These are phyloP conservation scores for Rubia balearica DNA, from an alignment of 305 asterid species.

Conservation along the genomic window DNA sequence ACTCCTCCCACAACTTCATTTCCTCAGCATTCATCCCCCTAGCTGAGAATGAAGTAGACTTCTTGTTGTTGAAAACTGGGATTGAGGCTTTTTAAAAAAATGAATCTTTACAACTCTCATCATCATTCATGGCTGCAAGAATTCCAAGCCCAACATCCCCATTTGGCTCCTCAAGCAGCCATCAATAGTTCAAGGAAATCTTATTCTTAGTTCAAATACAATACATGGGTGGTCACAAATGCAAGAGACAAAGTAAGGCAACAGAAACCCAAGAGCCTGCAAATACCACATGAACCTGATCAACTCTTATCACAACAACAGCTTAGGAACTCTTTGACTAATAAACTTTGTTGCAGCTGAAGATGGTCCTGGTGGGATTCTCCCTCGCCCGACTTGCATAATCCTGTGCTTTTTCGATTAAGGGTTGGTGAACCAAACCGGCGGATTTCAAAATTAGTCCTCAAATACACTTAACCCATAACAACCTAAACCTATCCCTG, in stretches of 20 bases:
- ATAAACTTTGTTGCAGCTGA: conserved; percentile 81
- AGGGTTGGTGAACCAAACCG: conserved; percentile 54
- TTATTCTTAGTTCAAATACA: too few species aligned
- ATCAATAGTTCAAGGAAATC: too few species aligned
- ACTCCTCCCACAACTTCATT: conserved; percentile 61
- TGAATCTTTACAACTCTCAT: conserved; percentile 26
- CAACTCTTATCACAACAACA: too few species aligned
- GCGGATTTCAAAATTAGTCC: conserved; percentile 16
- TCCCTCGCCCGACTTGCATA: conserved; percentile 73
- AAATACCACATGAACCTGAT: too few species aligned
- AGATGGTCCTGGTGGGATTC: conserved; percentile 67
- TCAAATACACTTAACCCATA: too few species aligned
- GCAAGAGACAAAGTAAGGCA: too few species aligned
- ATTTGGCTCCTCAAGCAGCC: conserved; percentile 39
- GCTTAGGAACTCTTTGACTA: conserved; percentile 28
- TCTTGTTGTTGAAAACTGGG: conserved; percentile 5
- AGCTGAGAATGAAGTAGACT: conserved; percentile 20
- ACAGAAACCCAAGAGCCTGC: too few species aligned
- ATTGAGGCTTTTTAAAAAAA: conserved; percentile 24
- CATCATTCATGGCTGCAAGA: conserved; percentile 46
- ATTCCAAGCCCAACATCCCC: conserved; percentile 83
- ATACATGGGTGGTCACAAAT: too few species aligned
- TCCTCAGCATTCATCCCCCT: conserved; percentile 32
- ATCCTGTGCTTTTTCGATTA: conserved; percentile 62
- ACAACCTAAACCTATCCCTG: too few species aligned